phyloP scores from a whole-genome alignment of 169 alveolate genomes.

The Toxoplasma gondii region DNA sequence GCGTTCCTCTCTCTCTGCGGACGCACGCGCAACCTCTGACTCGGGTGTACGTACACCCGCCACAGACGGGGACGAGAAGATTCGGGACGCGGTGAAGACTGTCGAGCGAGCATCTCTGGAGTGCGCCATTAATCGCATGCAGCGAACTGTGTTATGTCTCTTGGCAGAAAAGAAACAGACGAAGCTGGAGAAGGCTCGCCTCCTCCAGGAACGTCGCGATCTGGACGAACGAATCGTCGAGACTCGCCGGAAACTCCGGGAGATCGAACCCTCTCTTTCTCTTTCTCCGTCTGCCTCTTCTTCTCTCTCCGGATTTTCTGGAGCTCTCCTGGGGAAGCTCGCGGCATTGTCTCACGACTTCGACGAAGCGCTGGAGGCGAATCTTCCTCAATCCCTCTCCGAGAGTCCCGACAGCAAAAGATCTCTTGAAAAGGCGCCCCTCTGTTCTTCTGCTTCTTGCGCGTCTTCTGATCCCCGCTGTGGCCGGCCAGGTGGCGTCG shows the following conservation, averaged over 20 bases:
- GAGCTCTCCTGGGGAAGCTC: background rate
- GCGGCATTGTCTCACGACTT: background rate
- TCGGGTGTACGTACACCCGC: no score
- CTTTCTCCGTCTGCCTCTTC: background rate
- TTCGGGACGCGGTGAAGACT: conserved; percentile 46
- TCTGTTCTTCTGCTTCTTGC: no score
- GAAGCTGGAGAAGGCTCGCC: background rate
- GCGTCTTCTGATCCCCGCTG: no score
- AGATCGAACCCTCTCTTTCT: background rate
- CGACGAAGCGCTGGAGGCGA: background rate
- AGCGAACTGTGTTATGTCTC: background rate
- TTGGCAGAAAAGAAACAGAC: background rate
- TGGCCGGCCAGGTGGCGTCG: no score
- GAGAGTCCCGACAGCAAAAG: no score
- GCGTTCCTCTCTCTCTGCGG: background rate
- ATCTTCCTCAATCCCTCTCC: no score
- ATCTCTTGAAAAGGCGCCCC: no score
- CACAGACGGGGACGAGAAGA: background rate
- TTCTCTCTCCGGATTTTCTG: background rate
- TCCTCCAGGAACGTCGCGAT: conserved; percentile 19
- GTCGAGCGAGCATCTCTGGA: conserved; percentile 15
- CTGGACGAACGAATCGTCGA: background rate
- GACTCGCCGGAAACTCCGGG: background rate
- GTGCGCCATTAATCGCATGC: background rate
- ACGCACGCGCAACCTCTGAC: background rate